Percentiles rank a stretch among this genome's conserved stretches.
Evolutionary conservation across 1,139 yeast species (phyloP).

Genomic region (Saccharomyces hybrid): DNA sequence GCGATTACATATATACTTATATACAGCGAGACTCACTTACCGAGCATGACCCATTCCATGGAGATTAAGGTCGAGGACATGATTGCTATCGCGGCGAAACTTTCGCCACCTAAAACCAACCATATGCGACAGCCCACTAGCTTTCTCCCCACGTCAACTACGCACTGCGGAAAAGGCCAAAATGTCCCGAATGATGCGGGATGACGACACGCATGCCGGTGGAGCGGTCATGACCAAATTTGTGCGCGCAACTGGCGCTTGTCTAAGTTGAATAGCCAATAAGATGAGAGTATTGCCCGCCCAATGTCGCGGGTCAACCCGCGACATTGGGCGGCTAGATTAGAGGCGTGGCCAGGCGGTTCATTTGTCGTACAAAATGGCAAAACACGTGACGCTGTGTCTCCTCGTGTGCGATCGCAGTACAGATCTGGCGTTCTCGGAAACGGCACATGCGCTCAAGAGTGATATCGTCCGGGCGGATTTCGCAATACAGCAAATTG

Average conservation of each 20-base stretch:
- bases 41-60: neutral
- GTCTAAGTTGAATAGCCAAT: neutral
- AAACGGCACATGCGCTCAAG: constrained; percentile 1
- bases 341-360: neutral
- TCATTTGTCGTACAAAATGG: neutral
- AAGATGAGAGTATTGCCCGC: neutral
- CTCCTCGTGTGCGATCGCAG: neutral
- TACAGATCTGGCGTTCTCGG: neutral
- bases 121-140: neutral
- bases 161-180: neutral
- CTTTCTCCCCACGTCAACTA: neutral
- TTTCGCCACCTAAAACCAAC: neutral
- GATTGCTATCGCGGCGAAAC: neutral
- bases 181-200: neutral
- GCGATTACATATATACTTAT: neutral
- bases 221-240: neutral
- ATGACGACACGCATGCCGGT: neutral
- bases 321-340: constrained; percentile 1
- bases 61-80: neutral
- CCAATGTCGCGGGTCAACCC: neutral
- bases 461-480: neutral
- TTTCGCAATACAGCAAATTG: neutral
- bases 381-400: neutral
- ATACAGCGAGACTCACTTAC: neutral
- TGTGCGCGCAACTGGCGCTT: neutral